Percentiles rank a stretch among this genome's conserved stretches.
phyloP scores from a whole-genome alignment of 176 grass and related monocot genomes.

The Bonia amplexicaulis region DNA sequence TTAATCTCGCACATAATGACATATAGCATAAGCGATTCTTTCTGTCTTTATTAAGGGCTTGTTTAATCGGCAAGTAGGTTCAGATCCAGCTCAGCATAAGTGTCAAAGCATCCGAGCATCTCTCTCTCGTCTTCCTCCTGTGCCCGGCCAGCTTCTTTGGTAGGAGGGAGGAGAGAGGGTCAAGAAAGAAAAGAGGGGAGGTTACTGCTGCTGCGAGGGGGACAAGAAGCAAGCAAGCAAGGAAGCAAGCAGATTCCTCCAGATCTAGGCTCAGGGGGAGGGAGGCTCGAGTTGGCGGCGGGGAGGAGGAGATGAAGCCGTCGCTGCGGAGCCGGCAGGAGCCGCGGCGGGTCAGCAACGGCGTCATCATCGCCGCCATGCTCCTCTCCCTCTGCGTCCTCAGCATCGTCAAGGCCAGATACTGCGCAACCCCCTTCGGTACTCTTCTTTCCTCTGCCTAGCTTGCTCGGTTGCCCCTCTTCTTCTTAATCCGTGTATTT shows the following conservation, averaged over 20 bases:
- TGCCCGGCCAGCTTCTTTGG: neutral
- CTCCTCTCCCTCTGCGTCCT: constrained; percentile 69
- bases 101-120: constrained; percentile 15
- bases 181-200: neutral
- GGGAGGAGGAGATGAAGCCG: constrained; percentile 46
- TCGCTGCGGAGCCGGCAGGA: constrained; percentile 59
- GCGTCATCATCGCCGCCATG: constrained; percentile 63
- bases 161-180: neutral
- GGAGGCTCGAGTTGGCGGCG: neutral
- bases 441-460: neutral
- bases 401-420: constrained; percentile 67
- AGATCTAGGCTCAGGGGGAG: constrained; percentile 23
- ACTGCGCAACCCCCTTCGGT: constrained; percentile 57
- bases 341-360: constrained; percentile 55
- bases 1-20: neutral
- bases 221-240: neutral
- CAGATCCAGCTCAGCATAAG: constrained; percentile 24
- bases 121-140: constrained; percentile 8
- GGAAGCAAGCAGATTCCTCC: neutral
- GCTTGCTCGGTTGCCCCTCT: neutral
- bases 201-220: neutral
- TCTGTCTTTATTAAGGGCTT: neutral
- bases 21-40: neutral
- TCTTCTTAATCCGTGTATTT: neutral
- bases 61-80: neutral